Conservation (phyloP, 306 rosid genomes). For the Amphicarpaea edgeworthii region DNA sequence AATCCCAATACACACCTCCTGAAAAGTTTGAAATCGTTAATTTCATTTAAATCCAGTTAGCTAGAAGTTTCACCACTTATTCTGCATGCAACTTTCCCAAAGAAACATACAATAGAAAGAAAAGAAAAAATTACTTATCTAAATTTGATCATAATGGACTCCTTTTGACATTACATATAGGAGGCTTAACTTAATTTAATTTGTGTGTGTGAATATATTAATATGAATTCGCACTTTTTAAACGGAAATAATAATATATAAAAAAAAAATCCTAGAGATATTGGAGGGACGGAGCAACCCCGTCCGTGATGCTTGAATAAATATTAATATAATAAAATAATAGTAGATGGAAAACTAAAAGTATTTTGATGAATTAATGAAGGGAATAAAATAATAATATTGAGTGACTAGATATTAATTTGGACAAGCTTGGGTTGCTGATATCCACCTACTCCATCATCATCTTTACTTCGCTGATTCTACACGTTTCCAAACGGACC, state of each 20-base stretch:
- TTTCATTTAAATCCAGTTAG: too few species aligned
- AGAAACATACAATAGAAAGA: too few species aligned
- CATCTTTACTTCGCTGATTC: not conserved
- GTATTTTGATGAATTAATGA: not conserved
- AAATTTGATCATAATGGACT: too few species aligned
- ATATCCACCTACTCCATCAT: not conserved
- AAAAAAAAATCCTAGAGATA: not conserved
- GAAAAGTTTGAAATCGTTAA: not conserved
- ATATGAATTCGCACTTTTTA: too few species aligned
- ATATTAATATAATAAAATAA: not conserved
- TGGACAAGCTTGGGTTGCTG: conserved; percentile 22
- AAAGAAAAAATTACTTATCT: too few species aligned
- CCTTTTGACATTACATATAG: too few species aligned
- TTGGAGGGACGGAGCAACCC: not conserved
- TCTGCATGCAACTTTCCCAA: too few species aligned
- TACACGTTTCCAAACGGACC: too few species aligned
- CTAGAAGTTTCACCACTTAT: too few species aligned
- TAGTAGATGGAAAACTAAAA: not conserved
- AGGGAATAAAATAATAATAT: conserved; percentile 20
- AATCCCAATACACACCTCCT: not conserved
- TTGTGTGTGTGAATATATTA: too few species aligned
- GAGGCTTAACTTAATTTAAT: too few species aligned
- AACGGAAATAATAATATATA: too few species aligned
- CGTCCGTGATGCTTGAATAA: not conserved
- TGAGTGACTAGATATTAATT: conserved; percentile 10